phyloP scores from a whole-genome alignment of 768 basidiomycete genomes.

The Tricholomella constricta region DNA sequence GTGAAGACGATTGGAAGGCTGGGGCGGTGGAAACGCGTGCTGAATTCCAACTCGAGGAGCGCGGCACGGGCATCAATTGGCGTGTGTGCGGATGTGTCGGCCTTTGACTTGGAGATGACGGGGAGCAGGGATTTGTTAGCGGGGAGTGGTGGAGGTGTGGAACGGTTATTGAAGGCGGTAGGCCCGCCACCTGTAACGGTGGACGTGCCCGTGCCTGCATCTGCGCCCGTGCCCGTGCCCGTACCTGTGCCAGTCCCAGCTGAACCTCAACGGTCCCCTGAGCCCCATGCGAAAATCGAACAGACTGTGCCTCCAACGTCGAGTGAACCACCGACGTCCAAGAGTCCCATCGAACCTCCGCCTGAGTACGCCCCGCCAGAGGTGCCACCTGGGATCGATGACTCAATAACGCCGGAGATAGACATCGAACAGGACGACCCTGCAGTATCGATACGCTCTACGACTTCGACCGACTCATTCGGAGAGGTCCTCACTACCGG shows the following conservation, averaged over 20 bases:
- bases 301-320: too few species aligned
- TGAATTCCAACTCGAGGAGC: conserved; percentile 58
- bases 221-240: background rate
- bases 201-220: background rate
- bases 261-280: too few species aligned
- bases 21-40: conserved; percentile 79
- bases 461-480: conserved; percentile 52
- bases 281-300: too few species aligned
- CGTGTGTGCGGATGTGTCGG: conserved; percentile 55
- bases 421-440: conserved; percentile 16
- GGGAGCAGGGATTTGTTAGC: conserved; percentile 62
- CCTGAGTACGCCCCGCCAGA: background rate
- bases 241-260: too few species aligned
- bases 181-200: conserved; percentile 27
- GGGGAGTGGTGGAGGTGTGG: conserved; percentile 57
- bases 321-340: background rate
- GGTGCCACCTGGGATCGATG: conserved; percentile 1
- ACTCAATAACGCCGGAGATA: background rate
- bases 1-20: conserved; percentile 82
- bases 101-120: conserved; percentile 69
- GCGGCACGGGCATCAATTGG: conserved; percentile 29
- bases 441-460: conserved; percentile 39
- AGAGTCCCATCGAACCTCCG: background rate
- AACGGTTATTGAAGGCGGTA: conserved; percentile 64
- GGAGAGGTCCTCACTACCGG: conserved; percentile 42